These are phyloP conservation scores for Plasmodium vinckei DNA, from an alignment of 169 alveolate genomes.

Conservation along the genomic window DNA sequence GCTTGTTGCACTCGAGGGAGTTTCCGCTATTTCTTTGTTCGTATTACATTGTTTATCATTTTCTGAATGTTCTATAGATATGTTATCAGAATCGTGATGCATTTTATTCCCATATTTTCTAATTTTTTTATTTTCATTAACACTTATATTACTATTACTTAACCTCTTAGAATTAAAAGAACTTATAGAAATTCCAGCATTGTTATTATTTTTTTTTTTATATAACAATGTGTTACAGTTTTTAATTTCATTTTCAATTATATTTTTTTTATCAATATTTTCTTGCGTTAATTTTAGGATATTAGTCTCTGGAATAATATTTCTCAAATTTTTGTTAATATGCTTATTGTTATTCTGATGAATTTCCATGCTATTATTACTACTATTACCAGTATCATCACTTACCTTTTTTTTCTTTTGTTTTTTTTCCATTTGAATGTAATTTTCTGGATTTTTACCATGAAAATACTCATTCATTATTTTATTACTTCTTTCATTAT, in stretches of 20 bases:
- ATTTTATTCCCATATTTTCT: constrained; percentile 54
- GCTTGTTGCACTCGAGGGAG: constrained; percentile 72
- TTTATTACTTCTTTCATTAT: constrained; percentile 12
- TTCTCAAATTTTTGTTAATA: constrained; percentile 7
- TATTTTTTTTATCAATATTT: constrained; percentile 58
- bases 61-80: constrained; percentile 51
- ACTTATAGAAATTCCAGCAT: constrained; percentile 37
- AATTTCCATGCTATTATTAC: background rate
- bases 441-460: constrained; percentile 16
- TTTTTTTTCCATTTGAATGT: constrained; percentile 18
- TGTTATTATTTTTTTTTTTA: constrained; percentile 13
- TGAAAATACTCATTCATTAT: constrained; percentile 33
- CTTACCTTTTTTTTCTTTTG: constrained; percentile 7
- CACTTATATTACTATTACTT: constrained; percentile 63
- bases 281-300: constrained; percentile 53
- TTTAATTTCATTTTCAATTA: constrained; percentile 36
- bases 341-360: background rate
- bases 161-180: constrained; percentile 54
- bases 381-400: background rate
- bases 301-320: constrained; percentile 26
- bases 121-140: constrained; percentile 63
- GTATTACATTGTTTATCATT: constrained; percentile 30
- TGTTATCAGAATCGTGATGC: constrained; percentile 43
- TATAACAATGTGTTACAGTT: constrained; percentile 12
- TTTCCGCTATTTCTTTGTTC: constrained; percentile 37